Evolutionary conservation across 306 rosid species (phyloP), one percentile per base, ranked within the genome.

Genomic region (Trifolium fragiferum): DNA sequence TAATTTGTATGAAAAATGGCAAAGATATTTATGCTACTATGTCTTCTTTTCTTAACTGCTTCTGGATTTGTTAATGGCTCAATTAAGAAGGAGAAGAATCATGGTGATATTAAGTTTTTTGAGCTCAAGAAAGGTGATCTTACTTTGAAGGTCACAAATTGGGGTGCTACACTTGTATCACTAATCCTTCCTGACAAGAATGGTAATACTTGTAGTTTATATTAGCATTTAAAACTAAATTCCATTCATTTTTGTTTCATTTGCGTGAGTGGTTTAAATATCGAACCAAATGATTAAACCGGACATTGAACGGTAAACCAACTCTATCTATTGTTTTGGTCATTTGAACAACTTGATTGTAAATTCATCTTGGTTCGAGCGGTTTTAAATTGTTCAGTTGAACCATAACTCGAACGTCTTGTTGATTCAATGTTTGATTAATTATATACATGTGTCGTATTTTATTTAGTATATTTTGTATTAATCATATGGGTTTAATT

Each of bases 131-230:
- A 77, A 46, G 85, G 82, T 21, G 82, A 82, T 30, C 23, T 82
- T 23, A 25, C 80, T 62, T 35, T 82, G 53, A 82, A 73, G 49
- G 76, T 82, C 74, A 40, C 85, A 10, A 82, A 82, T 30, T 77
- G 82, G 82, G 85, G 85, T 58, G 85, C 85, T 20, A 58, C 82
- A 49, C 55, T 82, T 77, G n/a, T 82, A 0, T 82, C 85, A 2
- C 43, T 82, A 16, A 10, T 82, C 57, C 76, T 82, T 59, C 85
- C 85, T 14, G 82, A 82, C 16, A 82, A 72, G 19, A 10, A 77
- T 63, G 86, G 86, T 82, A 82, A 11, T 21, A 2, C 23, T 21
- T 21, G 3, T 27, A 27, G 32, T 27, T 27, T 27, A 27, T 27
- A 27, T 4, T 30, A 30, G 33, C 33, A 30, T 30, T 30, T 20